Evolutionary conservation across 305 asterid species (phyloP).

Genomic region (Coffea humblotiana): DNA sequence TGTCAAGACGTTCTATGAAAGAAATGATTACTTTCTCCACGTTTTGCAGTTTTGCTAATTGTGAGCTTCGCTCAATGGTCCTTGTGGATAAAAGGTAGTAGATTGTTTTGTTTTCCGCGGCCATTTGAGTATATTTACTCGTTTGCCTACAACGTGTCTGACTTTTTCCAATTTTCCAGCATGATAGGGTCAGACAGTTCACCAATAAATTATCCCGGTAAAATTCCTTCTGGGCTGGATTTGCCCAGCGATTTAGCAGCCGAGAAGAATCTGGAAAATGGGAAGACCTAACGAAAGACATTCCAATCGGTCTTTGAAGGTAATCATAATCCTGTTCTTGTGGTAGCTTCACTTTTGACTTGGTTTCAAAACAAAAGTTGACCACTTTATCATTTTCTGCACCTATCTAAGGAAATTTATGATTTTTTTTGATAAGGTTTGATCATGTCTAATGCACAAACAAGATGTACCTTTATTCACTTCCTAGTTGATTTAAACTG

Average conservation of each 20-base stretch:
- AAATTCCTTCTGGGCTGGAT: slow-evolving; percentile 63
- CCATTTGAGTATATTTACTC: slow-evolving; percentile 10
- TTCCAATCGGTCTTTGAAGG: background rate
- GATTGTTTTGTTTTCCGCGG: slow-evolving; percentile 5
- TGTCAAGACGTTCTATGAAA: background rate
- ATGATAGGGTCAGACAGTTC: slow-evolving; percentile 48
- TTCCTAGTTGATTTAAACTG: background rate
- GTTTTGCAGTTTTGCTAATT: slow-evolving; percentile 71
- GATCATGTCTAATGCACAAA: background rate
- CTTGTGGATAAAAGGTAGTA: slow-evolving; percentile 79
- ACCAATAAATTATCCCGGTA: slow-evolving; percentile 65
- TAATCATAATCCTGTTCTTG: background rate
- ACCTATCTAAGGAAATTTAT: background rate
- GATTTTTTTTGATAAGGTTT: background rate
- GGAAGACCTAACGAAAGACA: slow-evolving; percentile 11
- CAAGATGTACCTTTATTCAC: background rate
- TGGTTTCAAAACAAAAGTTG: background rate
- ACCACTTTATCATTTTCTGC: background rate
- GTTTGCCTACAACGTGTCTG: background rate
- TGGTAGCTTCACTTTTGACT: background rate
- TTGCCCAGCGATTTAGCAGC: slow-evolving; percentile 46
- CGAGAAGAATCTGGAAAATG: slow-evolving; percentile 41
- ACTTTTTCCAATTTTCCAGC: slow-evolving; percentile 34
- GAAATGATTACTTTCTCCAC: background rate
- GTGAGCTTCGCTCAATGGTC: slow-evolving; percentile 92